These are phyloP conservation scores for Tolypocladium endophyticum DNA, from an alignment of 2,329 filamentous ascomycete genomes.

Conservation along the genomic window DNA sequence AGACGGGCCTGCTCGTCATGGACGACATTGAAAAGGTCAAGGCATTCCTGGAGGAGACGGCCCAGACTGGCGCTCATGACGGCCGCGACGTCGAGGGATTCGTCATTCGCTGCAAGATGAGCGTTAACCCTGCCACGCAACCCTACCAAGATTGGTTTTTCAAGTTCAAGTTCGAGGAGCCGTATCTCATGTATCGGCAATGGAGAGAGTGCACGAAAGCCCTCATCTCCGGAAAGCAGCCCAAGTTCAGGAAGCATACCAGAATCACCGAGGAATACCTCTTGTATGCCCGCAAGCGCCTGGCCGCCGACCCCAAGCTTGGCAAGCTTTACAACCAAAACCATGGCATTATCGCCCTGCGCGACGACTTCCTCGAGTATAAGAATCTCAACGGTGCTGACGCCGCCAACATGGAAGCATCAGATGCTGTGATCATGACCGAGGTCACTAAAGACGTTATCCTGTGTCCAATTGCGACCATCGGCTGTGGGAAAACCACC, in stretches of 20 bases:
- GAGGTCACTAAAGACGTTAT: constrained; percentile 60
- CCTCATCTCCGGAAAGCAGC: constrained; percentile 63
- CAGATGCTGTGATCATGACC: constrained; percentile 31
- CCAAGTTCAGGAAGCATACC: constrained; percentile 75
- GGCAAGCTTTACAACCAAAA: constrained; percentile 69
- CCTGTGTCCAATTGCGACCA: constrained; percentile 82
- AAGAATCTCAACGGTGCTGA: constrained; percentile 82
- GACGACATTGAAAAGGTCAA: constrained; percentile 66
- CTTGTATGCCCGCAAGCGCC: constrained; percentile 62
- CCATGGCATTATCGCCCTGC: constrained; percentile 86
- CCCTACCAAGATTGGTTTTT: constrained; percentile 95
- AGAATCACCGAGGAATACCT: constrained; percentile 90
- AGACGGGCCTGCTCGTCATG: constrained; percentile 70
- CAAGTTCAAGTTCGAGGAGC: constrained; percentile 99
- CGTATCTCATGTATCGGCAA: constrained; percentile 96
- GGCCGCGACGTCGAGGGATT: constrained; percentile 95
- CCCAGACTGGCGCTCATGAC: constrained; percentile 80
- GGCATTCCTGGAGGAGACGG: constrained; percentile 70
- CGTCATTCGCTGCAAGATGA: constrained; percentile 78
- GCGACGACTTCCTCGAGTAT: constrained; percentile 76
- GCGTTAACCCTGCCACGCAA: constrained; percentile 32
- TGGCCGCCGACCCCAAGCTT: constrained; percentile 58
- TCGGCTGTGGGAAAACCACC: constrained; percentile 96
- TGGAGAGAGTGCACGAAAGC: constrained; percentile 96
- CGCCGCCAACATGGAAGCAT: constrained; percentile 65